Percentiles rank a stretch among this genome's conserved stretches.
Evolutionary conservation across 352 stramenopile species (phyloP).

Genomic region (Phytophthora podocarpi): DNA sequence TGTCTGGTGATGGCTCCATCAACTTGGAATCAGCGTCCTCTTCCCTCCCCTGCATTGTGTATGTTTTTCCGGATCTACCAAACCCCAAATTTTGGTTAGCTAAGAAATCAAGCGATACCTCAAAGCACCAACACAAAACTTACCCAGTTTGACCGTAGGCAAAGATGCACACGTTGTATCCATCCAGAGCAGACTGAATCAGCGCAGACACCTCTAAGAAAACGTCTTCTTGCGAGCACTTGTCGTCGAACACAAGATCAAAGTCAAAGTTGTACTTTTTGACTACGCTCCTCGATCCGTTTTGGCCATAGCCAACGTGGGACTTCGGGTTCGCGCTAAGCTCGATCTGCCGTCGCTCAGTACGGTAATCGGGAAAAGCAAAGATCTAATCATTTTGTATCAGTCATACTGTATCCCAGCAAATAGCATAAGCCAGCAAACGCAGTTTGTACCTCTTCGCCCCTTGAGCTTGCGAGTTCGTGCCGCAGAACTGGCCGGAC

Average conservation of each 20-base stretch:
- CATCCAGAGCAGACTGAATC: conserved; percentile 95
- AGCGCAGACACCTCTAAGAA: conserved; percentile 96
- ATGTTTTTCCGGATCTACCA: conserved; percentile 84
- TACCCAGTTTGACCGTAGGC: conserved; percentile 90
- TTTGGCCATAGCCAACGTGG: conserved; percentile 80
- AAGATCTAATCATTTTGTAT: conserved; percentile 55
- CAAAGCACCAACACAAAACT: background rate
- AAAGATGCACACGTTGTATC: conserved; percentile 97
- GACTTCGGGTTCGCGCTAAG: conserved; percentile 64
- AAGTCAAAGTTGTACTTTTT: conserved; percentile 97
- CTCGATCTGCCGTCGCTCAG: conserved; percentile 75
- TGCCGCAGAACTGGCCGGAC: conserved; percentile 88
- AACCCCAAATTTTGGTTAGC: background rate
- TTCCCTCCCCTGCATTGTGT: conserved; percentile 87
- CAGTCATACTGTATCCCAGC: background rate
- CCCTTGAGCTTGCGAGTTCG: conserved; percentile 50
- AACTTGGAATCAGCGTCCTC: conserved; percentile 31
- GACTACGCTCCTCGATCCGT: conserved; percentile 46
- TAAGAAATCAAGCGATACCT: background rate
- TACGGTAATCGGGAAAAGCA: conserved; percentile 70
- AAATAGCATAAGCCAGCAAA: background rate
- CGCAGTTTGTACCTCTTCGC: conserved; percentile 47
- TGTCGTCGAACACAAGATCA: conserved; percentile 96
- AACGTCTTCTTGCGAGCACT: conserved; percentile 94
- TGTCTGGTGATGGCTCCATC: conserved; percentile 55